Percentiles rank a stretch among this genome's conserved stretches.
phyloP scores from a whole-genome alignment of 2,329 filamentous ascomycete species.

The Coniochaeta pulveracea region DNA sequence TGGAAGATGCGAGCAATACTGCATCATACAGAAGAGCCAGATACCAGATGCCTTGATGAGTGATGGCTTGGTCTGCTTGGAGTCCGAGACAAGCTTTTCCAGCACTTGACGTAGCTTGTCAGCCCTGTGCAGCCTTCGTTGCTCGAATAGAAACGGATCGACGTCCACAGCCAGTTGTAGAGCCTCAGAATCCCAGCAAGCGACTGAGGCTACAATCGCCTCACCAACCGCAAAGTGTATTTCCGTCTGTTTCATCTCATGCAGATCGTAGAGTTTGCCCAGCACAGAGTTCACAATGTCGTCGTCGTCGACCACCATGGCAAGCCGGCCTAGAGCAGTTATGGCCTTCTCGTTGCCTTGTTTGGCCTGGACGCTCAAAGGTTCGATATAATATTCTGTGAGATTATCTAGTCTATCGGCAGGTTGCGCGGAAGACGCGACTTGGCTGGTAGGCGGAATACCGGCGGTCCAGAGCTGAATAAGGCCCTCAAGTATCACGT shows the following conservation, averaged over 20 bases:
- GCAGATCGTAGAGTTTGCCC: conserved; percentile 59
- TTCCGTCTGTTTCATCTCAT: conserved; percentile 78
- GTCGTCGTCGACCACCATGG: conserved; percentile 41
- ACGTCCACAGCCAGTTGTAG: conserved; percentile 69
- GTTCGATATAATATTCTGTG: too few relatives aligned
- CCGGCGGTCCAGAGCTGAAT: conserved; percentile 31
- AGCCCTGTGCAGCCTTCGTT: conserved; percentile 23
- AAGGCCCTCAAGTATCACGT: conserved; percentile 31
- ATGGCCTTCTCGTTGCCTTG: conserved; percentile 76
- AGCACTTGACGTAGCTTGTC: conserved; percentile 42
- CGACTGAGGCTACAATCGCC: conserved; percentile 66
- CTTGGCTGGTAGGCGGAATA: conserved; percentile 19
- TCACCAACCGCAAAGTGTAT: conserved; percentile 87
- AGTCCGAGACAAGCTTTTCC: conserved; percentile 65
- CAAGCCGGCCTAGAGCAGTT: conserved; percentile 65
- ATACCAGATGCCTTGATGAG: conserved; percentile 87
- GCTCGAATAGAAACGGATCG: conserved; percentile 31
- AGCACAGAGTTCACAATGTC: conserved; percentile 44
- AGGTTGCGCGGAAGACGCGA: too few relatives aligned
- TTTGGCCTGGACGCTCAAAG: conserved; percentile 58
- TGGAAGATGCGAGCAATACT: conserved; percentile 73
- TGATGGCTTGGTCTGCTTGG: conserved; percentile 76
- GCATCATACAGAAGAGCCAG: conserved; percentile 85
- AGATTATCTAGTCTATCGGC: too few relatives aligned
- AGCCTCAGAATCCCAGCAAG: conserved; percentile 74